A percentile compares a stretch with the other conserved stretches of the same genome.
These are phyloP conservation scores for Boletus subparvulus DNA, from an alignment of 768 basidiomycete genomes.

Conservation along the genomic window DNA sequence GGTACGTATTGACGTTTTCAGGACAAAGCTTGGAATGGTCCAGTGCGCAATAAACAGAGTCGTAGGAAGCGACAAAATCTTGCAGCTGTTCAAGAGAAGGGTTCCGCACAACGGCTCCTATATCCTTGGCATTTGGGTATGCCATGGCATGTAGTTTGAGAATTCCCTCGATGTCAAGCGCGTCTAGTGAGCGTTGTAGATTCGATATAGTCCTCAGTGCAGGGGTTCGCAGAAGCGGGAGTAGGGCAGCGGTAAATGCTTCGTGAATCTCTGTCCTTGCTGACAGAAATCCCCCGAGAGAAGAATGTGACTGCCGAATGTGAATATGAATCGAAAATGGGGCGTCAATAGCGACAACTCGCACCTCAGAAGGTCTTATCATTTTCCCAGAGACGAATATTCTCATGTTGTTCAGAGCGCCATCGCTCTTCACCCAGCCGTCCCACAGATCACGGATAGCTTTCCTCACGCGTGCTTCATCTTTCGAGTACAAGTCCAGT, in stretches of 20 bases:
- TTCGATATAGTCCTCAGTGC: constrained; percentile 53
- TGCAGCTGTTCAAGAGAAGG: constrained; percentile 66
- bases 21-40: constrained; percentile 41
- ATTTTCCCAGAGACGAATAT: constrained; percentile 69
- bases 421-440: constrained; percentile 65
- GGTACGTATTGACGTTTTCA: constrained; percentile 56
- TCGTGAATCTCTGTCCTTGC: constrained; percentile 40
- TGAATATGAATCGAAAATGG: constrained; percentile 2
- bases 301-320: constrained; percentile 5
- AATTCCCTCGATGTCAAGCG: constrained; percentile 84
- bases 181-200: constrained; percentile 77
- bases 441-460: constrained; percentile 75
- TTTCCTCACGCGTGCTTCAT: constrained; percentile 54
- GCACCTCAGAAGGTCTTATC: constrained; percentile 58
- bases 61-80: constrained; percentile 58
- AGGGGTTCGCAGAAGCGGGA: constrained; percentile 46
- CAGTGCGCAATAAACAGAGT: constrained; percentile 32
- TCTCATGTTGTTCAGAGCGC: constrained; percentile 76
- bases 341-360: constrained; percentile 17
- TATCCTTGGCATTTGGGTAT: neutral
- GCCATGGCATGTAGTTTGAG: constrained; percentile 38
- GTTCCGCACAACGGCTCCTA: constrained; percentile 41
- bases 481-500: constrained; percentile 82
- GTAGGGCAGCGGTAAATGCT: constrained; percentile 49
- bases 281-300: constrained; percentile 17